These are phyloP conservation scores for Lentinula raphanica DNA, from an alignment of 768 basidiomycete genomes.

Conservation along the genomic window DNA sequence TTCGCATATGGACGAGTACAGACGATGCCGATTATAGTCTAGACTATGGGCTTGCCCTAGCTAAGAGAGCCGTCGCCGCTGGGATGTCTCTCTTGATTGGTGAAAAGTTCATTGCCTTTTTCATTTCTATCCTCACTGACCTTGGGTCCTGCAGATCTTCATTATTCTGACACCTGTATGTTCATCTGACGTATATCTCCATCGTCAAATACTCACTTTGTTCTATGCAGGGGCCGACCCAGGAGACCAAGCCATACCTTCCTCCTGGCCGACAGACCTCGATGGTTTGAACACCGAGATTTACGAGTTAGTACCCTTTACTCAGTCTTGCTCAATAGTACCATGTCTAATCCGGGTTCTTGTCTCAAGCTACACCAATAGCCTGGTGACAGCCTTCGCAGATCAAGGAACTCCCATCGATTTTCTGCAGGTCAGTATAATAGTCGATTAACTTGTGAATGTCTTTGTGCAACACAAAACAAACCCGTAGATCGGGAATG, in stretches of 20 bases:
- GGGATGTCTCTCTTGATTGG: conserved; percentile 54
- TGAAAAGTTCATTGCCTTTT: conserved; percentile 23
- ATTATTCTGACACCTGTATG: not conserved
- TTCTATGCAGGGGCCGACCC: conserved; percentile 53
- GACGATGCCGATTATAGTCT: conserved; percentile 43
- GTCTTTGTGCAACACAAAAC: not conserved
- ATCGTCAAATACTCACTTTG: not conserved
- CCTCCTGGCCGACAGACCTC: conserved; percentile 29
- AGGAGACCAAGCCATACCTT: conserved; percentile 54
- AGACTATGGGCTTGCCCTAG: conserved; percentile 46
- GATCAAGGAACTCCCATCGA: conserved; percentile 50
- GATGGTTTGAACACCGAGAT: conserved; percentile 52
- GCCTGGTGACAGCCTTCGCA: conserved; percentile 44
- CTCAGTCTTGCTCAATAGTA: not conserved
- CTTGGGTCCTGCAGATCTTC: not conserved
- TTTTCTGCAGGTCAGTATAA: conserved; percentile 38
- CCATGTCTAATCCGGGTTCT: not conserved
- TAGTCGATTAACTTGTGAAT: not conserved
- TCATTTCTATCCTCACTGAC: not conserved
- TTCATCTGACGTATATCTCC: not conserved
- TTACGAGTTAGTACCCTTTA: not conserved
- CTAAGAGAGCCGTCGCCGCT: conserved; percentile 49
- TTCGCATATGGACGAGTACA: conserved; percentile 62
- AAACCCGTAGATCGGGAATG: conserved; percentile 50
- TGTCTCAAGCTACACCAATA: conserved; percentile 42